Conservation (phyloP, 352 stramenopile genomes). For the Phytophthora chlamydospora region DNA sequence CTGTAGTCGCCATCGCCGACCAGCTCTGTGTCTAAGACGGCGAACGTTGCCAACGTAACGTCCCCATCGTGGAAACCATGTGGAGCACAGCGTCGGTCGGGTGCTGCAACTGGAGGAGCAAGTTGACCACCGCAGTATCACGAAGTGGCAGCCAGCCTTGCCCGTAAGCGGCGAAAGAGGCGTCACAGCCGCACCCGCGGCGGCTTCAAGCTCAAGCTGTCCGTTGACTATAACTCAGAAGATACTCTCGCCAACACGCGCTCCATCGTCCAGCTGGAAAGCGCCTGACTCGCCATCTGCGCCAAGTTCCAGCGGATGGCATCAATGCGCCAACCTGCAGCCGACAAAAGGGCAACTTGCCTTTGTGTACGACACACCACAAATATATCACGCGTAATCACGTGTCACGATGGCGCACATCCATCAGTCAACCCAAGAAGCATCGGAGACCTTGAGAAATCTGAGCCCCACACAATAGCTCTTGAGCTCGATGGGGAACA, state of each 20-base stretch:
- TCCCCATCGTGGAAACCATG: slow-evolving; percentile 20
- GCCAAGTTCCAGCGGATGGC: slow-evolving; percentile 6
- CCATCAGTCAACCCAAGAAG: too few species aligned
- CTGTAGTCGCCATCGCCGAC: slow-evolving; percentile 13
- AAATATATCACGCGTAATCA: slow-evolving; percentile 60
- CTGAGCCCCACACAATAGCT: slow-evolving; percentile 18
- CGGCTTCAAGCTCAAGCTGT: slow-evolving; percentile 20
- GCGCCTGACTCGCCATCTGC: slow-evolving; percentile 1
- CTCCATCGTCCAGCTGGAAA: slow-evolving; percentile 13
- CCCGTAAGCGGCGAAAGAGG: slow-evolving; percentile 4
- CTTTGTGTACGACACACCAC: slow-evolving; percentile 42
- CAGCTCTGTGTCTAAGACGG: slow-evolving; percentile 21
- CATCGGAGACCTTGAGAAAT: too few species aligned
- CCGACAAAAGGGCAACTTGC: too few species aligned
- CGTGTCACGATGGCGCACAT: slow-evolving; percentile 25
- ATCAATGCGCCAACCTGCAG: too few species aligned
- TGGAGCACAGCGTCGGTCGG: background rate
- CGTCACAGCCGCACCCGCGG: background rate
- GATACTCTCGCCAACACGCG: background rate
- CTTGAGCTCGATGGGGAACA: slow-evolving; percentile 27
- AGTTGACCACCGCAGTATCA: slow-evolving; percentile 24
- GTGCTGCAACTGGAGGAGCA: slow-evolving; percentile 2
- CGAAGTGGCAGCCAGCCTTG: slow-evolving; percentile 17
- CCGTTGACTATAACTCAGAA: background rate
- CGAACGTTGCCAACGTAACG: slow-evolving; percentile 46